Evolutionary conservation across 345 rosid genomes (phyloP), one percentile per base, ranked within the genome.

Genomic region (Arabis hirsuta): DNA sequence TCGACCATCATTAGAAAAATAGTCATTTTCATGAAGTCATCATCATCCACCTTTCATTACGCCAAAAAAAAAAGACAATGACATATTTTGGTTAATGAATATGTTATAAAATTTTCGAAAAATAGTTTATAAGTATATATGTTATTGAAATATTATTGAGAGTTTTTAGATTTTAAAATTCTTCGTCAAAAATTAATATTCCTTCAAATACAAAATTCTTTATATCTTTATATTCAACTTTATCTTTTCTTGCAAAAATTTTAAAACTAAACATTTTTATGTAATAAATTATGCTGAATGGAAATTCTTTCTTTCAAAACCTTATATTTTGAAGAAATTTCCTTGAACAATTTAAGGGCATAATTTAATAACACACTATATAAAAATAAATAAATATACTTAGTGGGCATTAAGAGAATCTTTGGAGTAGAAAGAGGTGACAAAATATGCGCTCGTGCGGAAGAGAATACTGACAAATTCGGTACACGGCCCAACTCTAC

Each of bases 401-500:
- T 7, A 73, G 71, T 65, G 66, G 67, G 52, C 43, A 48, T 27
- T 22, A 20, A 46, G 77, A 73, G 72, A 65, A 65, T 73, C 77
- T 56, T 65, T 47, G 32, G 64, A 64, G 77, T 45, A 64, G 57
- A 64, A 64, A 63, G 56, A 72, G 57, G 16, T 45, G 12, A 56
- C 54, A 64, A 64, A 55, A 38, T 11, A 46, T 73, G 65, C 61
- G 57, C 77, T 65, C 77, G 77, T 73, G 77, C 77, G 77, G 72
- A 8, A 65, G 72, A 47, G 72, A 26, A 73, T 62, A 73, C 77
- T 65, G 77, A 73, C 77, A 73, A 65, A 73, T 38, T 38, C 3
- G 66, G 66, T 48, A 48, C 59, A 1, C 77, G 54, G 65, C 66
- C 66, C 66, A 73, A 65, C 72, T 13, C 72, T 73, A 73, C 53